Evolutionary conservation across 2,329 filamentous ascomycete species (phyloP).

Genomic region (Ceratocystis ficicola): DNA sequence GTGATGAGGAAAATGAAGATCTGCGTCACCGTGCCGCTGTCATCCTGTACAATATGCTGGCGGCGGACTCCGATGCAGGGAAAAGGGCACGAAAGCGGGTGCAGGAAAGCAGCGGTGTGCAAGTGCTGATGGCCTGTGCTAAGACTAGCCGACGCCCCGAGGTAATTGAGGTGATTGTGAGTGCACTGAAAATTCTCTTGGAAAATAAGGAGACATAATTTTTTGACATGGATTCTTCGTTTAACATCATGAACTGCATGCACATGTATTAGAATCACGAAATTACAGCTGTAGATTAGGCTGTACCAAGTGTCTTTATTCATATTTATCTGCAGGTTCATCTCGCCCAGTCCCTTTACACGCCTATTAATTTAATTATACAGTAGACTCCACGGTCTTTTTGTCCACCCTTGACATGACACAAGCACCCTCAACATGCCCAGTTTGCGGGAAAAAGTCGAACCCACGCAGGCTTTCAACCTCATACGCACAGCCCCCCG

Average conservation of each 20-base stretch:
- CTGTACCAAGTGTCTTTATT: neutral
- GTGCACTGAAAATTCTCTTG: constrained; percentile 58
- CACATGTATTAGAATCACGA: too few relatives aligned
- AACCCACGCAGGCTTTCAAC: constrained; percentile 88
- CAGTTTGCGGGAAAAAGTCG: constrained; percentile 90
- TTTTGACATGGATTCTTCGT: neutral
- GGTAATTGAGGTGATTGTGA: constrained; percentile 58
- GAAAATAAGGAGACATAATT: constrained; percentile 29
- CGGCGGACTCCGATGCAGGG: constrained; percentile 53
- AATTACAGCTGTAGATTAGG: too few relatives aligned
- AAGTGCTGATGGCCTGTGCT: constrained; percentile 56
- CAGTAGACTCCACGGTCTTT: neutral
- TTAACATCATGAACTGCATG: too few relatives aligned
- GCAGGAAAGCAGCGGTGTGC: constrained; percentile 50
- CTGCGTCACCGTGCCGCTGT: constrained; percentile 63
- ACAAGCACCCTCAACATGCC: constrained; percentile 50
- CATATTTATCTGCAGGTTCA: too few relatives aligned
- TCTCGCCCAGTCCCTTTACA: neutral
- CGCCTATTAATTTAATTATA: neutral
- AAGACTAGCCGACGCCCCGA: constrained; percentile 56
- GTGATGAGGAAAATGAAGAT: constrained; percentile 58
- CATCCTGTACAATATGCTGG: constrained; percentile 59
- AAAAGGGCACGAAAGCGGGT: constrained; percentile 47
- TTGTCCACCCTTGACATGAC: constrained; percentile 21
- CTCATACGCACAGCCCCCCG: constrained; percentile 47